A percentile compares a stretch with the other conserved stretches of the same genome.
Evolutionary conservation across 2,329 filamentous ascomycete genomes (phyloP).

Genomic region (Leptographium flavum): DNA sequence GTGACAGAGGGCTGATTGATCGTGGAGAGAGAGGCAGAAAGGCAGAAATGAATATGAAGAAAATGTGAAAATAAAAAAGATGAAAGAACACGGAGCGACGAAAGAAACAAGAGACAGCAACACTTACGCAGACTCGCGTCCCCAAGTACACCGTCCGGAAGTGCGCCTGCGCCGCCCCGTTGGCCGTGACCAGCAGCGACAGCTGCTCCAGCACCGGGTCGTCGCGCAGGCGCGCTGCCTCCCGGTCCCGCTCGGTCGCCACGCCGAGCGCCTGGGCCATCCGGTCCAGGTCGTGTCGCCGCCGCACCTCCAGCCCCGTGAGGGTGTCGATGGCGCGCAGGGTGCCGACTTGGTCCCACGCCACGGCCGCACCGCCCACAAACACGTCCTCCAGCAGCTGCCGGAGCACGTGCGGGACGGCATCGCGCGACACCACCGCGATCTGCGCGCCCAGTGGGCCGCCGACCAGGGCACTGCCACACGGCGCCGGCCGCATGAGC

Average conservation of each 20-base stretch:
- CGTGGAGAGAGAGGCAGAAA: too few relatives aligned
- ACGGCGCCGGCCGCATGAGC: background rate
- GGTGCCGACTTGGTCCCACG: slow-evolving; percentile 5
- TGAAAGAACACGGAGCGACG: too few relatives aligned
- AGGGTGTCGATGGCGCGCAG: slow-evolving; percentile 8
- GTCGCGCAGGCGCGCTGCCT: slow-evolving; percentile 4
- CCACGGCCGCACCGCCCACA: slow-evolving; percentile 3
- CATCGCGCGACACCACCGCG: background rate
- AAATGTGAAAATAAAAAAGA: too few relatives aligned
- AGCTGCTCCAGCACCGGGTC: slow-evolving; percentile 2
- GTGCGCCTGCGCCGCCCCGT: slow-evolving; percentile 4
- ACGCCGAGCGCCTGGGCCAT: slow-evolving; percentile 4
- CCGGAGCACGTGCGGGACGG: background rate
- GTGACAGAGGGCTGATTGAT: too few relatives aligned
- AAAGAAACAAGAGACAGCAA: background rate
- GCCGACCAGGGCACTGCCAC: background rate
- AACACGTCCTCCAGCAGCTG: slow-evolving; percentile 5
- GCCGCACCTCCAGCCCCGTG: slow-evolving; percentile 6
- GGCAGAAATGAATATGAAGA: too few relatives aligned
- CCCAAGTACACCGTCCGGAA: slow-evolving; percentile 11
- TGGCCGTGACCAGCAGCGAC: slow-evolving; percentile 4
- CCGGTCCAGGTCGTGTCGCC: slow-evolving; percentile 7
- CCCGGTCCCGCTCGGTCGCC: slow-evolving; percentile 1
- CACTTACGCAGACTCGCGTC: slow-evolving; percentile 10
- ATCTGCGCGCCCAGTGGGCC: background rate